Base-by-base conservation (phyloP, 2,329 filamentous ascomycete species). In the Chrysoporthe cubensis region DNA sequence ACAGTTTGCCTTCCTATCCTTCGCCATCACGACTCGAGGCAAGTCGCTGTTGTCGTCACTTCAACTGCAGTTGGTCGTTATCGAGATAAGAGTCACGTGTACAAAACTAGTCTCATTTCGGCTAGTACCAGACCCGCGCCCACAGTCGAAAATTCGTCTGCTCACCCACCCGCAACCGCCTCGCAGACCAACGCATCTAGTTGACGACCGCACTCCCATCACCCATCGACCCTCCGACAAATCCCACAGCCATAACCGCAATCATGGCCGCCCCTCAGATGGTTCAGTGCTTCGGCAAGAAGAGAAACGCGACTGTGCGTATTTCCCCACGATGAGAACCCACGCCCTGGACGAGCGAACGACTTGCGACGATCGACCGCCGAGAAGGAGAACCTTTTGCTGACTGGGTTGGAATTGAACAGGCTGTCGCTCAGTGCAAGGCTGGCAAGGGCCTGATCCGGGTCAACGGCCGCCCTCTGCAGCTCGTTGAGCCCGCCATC, bases 231-330 rank as follows among this genome's bases (percentile, higher is more conserved):
- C 65, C 42, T 62, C 65, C 62, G 58, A 67, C 68, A 69, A 59
- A 32, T 58, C 34, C 65, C 5, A 50, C 57, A 68, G 65, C 60
- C 67, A 64, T 50, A 48, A 67, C 65, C 70, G 80, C 81, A 86
- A 92, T 80, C 83, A 93, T 93, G 90, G 90, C 91, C 83, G 85
- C 90, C 79, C 85, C 87, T 78, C 90, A 92, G 85, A 91, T 89
- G 84, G 91, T 94, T 79, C 94, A 97, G 90, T 97, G 94, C 92
- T 97, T 98, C 92, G 94, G 94, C 91, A 97, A 97, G 91, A 94
- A 94, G 89, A 93, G 92, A 89, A 94, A 90, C 81, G 93, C 93
- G 78, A 92, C 90, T 74, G 90, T 70, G 61, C 63, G 68, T 70
- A 60, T 52, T n/a, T 14, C 59, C 52, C 40, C 46, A 43, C 63